Evolutionary conservation across 2,329 filamentous ascomycete genomes (phyloP).

Genomic region (Colletotrichum phormii): DNA sequence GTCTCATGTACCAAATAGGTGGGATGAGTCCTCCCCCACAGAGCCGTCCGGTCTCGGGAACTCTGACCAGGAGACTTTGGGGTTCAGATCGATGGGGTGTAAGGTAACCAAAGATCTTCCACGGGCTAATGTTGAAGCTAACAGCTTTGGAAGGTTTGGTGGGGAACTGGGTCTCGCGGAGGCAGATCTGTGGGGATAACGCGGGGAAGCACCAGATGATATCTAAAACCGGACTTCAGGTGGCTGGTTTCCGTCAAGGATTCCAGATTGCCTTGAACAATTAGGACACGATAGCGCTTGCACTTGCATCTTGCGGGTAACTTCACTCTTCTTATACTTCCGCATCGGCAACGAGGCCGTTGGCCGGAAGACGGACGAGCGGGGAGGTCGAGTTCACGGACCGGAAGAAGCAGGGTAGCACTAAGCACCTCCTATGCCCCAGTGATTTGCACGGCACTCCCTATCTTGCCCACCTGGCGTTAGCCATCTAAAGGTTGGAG

Average conservation of each 20-base stretch:
- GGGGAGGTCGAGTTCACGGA: not conserved
- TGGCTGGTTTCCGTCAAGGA: not conserved
- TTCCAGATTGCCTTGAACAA: not conserved
- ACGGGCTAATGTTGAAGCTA: not conserved
- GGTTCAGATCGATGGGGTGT: not conserved
- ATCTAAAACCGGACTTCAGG: not conserved
- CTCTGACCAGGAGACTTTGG: not conserved
- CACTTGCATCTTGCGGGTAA: not conserved
- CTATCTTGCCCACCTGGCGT: not conserved
- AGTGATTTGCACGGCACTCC: constrained; percentile 3
- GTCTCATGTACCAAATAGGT: too few species aligned
- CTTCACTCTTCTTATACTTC: not conserved
- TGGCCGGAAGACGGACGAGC: not conserved
- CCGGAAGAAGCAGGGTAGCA: not conserved
- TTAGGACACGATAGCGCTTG: not conserved
- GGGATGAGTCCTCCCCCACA: too few species aligned
- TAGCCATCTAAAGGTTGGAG: not conserved
- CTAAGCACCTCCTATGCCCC: not conserved
- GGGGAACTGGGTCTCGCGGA: too few species aligned
- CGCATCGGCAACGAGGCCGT: not conserved
- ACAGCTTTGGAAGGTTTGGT: not conserved
- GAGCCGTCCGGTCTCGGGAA: too few species aligned
- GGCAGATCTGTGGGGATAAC: not conserved
- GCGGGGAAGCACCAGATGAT: constrained; percentile 10
- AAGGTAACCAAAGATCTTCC: not conserved